Base-by-base conservation (phyloP, 2,329 filamentous ascomycete species). In the Grosmannia huntii region DNA sequence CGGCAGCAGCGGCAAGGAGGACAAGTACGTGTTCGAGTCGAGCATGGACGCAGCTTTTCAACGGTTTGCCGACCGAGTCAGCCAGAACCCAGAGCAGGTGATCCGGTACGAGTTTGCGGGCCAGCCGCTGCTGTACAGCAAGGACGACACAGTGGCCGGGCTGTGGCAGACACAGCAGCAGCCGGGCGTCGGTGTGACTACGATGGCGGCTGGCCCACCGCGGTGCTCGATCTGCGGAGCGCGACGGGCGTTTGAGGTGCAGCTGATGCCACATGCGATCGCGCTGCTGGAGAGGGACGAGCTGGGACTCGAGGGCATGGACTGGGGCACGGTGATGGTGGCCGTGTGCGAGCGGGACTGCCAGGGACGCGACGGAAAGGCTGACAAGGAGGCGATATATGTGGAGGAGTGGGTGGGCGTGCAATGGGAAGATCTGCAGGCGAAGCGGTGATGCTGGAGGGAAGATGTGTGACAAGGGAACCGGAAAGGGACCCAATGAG, bases 381-480 rank as follows among this genome's bases (percentile, higher is more conserved):
- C 72, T 14, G 75, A 78, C 41, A 87, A 84, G 0, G 78, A 84
- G 66, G 81, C 84, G 0, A 89, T 85, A 1, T 97, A 95, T 72
- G 67, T 90, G 21, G 94, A 97, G 75, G 94, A 99, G 72, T 99
- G 94, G 92, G 84, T 82, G n/a, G 94, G 92, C 7, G 94, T 97
- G 63, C 94, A 99, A 72, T 99, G 92, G 94, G 94, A 99, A 72
- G 91, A 96, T 71, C 66, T 83, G 61, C 69, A 68, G 48, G 61
- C 64, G 52, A 65, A 66, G 61, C 66, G 68, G 36, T 76, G 73
- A 66, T 36, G 46, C 3, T 7, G n/a, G n/a, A 56, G 28, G 28
- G 27, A 44, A 25, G 21, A 33, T n/a, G 19, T 23, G 23, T 19
- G 5, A 5, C 5, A 10, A 41, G 27, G 10, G 23, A 36, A 55